Evolutionary conservation across 495 filamentous ascomycete genomes (phyloP), one percentile per base, ranked within the genome.

Genomic region (Aspergillus taichungensis): DNA sequence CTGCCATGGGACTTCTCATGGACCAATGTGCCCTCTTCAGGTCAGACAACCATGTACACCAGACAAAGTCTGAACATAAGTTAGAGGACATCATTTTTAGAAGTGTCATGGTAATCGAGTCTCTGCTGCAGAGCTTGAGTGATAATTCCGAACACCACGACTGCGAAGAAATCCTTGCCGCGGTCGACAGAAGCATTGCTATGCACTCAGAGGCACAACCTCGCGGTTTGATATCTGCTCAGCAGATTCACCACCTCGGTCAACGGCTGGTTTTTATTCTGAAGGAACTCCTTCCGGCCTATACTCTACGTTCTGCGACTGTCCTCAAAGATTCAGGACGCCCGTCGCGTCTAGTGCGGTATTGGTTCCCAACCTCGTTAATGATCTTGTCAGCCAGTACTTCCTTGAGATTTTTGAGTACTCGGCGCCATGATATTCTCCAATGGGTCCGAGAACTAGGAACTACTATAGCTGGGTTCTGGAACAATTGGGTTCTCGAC

Each of bases 401-500:
- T 0, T 76, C 91, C 13, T 67, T 95, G 8, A 80, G 80, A n/a
- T 75, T 95, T 38, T 52, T 89, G 13, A 64, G 82, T 42, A 83
- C 80, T 56, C 75, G 79, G 10, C 80, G 79, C 55, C 80, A 82
- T 8, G 83, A 86, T 38, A 78, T 98, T 13, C 45, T 83, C 14
- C 68, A 73, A 34, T 95, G 88, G 92, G 69, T 94, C 31, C 62
- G 69, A 1, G 80, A 89, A 46, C 64, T 94, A 13, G 88, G 86
- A 7, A 55, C 68, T 0, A 98, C 92, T 4, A 68, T 80, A 0
- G 67, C 87, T 37, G 92, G 95, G 59, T 98, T 98, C 55, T 95
- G 87, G 83, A 65, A 76, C 37, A 98, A 98, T 61, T 98, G 92
- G 92, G 85, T 98, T 11, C 66, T 98, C 13, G 83, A 89, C 12